Percentiles rank a stretch among this genome's conserved stretches.
These are phyloP conservation scores for Crataegus laevigata DNA, from an alignment of 306 rosid species.

Conservation along the genomic window DNA sequence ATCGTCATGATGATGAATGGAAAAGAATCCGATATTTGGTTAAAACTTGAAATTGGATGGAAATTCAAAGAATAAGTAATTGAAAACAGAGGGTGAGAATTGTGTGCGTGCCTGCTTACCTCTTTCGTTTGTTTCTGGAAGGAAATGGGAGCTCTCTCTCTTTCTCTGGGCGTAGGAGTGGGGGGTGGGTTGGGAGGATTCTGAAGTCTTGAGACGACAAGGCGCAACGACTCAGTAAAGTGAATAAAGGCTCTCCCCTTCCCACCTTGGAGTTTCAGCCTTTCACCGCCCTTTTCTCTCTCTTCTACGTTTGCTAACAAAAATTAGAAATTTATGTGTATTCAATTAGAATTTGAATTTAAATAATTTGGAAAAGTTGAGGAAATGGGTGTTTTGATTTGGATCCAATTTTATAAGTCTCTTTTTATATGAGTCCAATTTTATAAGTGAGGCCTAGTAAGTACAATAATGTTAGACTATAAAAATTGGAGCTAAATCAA, in stretches of 20 bases:
- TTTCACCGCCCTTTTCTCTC: not conserved
- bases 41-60: not conserved
- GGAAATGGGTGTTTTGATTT: too few species aligned
- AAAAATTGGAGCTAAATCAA: too few species aligned
- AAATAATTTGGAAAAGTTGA: too few species aligned
- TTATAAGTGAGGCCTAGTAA: too few species aligned
- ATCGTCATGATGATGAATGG: not conserved
- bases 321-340: too few species aligned
- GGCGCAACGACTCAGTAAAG: constrained; percentile 14
- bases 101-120: not conserved
- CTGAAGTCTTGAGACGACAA: not conserved
- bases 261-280: constrained; percentile 16
- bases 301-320: not conserved
- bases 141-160: not conserved
- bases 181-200: not conserved
- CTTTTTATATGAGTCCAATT: too few species aligned
- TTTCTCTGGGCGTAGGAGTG: not conserved
- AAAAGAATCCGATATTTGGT: not conserved
- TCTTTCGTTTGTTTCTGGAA: not conserved
- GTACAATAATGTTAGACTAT: too few species aligned
- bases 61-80: not conserved
- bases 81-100: not conserved
- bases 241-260: not conserved
- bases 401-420: too few species aligned
- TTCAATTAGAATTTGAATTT: too few species aligned